phyloP scores from a whole-genome alignment of 371 early-diverging fungal genomes.

The Massospora cicadina region DNA sequence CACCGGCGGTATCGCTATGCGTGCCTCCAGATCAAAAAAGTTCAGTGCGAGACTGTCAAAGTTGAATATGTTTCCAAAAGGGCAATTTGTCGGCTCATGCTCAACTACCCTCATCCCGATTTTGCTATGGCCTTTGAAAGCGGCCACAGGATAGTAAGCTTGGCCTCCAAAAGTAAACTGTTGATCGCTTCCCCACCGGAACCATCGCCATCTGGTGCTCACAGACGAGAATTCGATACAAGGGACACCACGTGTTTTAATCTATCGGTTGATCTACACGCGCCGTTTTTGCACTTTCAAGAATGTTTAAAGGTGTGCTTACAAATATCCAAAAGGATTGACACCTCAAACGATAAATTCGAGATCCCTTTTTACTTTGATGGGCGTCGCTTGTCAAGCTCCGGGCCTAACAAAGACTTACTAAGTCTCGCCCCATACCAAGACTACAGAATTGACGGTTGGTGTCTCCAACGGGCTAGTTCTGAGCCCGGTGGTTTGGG shows the following conservation, averaged over 20 bases:
- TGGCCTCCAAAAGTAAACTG: not conserved
- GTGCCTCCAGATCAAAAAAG: not conserved
- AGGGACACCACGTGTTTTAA: not conserved
- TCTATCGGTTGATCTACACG: not conserved
- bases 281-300: not conserved
- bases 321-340: no score
- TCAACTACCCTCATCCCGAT: not conserved
- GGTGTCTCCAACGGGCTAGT: no score
- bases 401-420: no score
- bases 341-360: no score
- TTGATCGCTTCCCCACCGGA: not conserved
- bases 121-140: not conserved
- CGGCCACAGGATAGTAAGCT: not conserved
- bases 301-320: not conserved
- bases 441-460: no score
- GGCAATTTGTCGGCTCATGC: not conserved
- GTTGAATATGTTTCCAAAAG: not conserved
- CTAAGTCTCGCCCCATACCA: no score
- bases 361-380: no score
- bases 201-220: not conserved
- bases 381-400: no score
- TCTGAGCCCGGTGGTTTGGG: no score
- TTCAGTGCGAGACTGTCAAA: not conserved
- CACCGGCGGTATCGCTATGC: not conserved
- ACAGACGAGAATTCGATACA: not conserved